A percentile compares a stretch with the other conserved stretches of the same genome.
These are phyloP conservation scores for Septoria linicola DNA, from an alignment of 2,329 filamentous ascomycete genomes.

Conservation along the genomic window DNA sequence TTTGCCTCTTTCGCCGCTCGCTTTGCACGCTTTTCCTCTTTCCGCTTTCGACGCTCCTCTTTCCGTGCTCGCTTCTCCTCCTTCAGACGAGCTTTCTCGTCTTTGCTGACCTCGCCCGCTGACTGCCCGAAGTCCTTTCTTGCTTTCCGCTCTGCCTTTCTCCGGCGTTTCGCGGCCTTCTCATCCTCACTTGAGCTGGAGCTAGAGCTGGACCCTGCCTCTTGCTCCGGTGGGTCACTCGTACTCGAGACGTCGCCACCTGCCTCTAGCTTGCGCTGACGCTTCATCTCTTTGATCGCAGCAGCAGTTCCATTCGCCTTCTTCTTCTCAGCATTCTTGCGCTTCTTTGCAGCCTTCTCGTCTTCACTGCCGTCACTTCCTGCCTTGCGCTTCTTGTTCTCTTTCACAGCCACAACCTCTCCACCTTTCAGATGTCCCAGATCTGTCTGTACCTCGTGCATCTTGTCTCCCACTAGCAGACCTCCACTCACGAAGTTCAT, in stretches of 20 bases:
- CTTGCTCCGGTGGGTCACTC: constrained; percentile 3
- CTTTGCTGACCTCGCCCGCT: not conserved
- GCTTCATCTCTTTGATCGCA: constrained; percentile 29
- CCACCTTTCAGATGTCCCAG: constrained; percentile 42
- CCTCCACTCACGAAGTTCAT: constrained; percentile 90
- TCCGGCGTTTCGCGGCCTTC: constrained; percentile 42
- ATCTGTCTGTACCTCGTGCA: constrained; percentile 39
- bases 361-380: constrained; percentile 11
- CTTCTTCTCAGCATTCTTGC: constrained; percentile 39
- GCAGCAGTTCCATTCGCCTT: constrained; percentile 15
- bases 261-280: constrained; percentile 22
- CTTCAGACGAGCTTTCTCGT: constrained; percentile 41
- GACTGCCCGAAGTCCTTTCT: constrained; percentile 19
- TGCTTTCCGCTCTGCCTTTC: constrained; percentile 27
- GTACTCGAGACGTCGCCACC: not conserved
- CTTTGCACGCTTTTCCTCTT: constrained; percentile 52
- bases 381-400: constrained; percentile 38
- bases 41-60: constrained; percentile 48
- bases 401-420: constrained; percentile 41
- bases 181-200: constrained; percentile 26
- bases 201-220: constrained; percentile 3
- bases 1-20: constrained; percentile 48
- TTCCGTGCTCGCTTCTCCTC: constrained; percentile 49
- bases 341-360: constrained; percentile 34
- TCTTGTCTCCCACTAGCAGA: constrained; percentile 61